Evolutionary conservation across 2,329 filamentous ascomycete species (phyloP).

Genomic region (Teratosphaeria destructans): DNA sequence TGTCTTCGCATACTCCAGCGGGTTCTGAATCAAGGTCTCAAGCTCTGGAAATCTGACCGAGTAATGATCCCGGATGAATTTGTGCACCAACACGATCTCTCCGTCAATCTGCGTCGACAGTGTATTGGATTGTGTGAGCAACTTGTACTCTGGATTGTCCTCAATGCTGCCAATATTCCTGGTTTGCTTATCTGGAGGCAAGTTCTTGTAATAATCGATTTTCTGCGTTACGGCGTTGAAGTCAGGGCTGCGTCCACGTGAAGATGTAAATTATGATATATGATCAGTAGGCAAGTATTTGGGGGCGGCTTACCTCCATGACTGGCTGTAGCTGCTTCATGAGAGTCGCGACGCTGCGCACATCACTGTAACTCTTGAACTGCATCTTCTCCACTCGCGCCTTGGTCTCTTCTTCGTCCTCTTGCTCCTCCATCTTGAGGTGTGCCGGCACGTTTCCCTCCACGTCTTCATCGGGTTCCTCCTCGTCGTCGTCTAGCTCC

Average conservation of each 20-base stretch:
- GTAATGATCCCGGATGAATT: conserved; percentile 93
- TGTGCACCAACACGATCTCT: conserved; percentile 87
- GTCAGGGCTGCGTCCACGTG: conserved; percentile 57
- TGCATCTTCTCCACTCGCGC: conserved; percentile 76
- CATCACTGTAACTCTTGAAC: conserved; percentile 61
- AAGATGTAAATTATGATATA: conserved; percentile 49
- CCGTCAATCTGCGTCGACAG: conserved; percentile 87
- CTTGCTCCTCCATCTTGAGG: conserved; percentile 39
- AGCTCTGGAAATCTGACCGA: conserved; percentile 87
- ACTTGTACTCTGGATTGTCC: conserved; percentile 82
- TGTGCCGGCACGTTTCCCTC: conserved; percentile 22
- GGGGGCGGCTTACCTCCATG: conserved; percentile 58
- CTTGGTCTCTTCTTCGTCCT: conserved; percentile 61
- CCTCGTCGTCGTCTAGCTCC: conserved; percentile 13
- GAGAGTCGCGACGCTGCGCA: conserved; percentile 66
- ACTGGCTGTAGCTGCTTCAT: conserved; percentile 75
- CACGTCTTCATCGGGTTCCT: conserved; percentile 10
- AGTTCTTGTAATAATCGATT: conserved; percentile 65
- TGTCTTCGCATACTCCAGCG: conserved; percentile 89
- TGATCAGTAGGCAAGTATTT: conserved; percentile 24
- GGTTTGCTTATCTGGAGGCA: conserved; percentile 54
- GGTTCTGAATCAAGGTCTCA: conserved; percentile 79
- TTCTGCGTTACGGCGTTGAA: conserved; percentile 53
- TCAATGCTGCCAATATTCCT: conserved; percentile 72
- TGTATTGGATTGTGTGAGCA: conserved; percentile 78